phyloP scores from a whole-genome alignment of 2,329 filamentous ascomycete genomes.

The Teratosphaeria viscida region DNA sequence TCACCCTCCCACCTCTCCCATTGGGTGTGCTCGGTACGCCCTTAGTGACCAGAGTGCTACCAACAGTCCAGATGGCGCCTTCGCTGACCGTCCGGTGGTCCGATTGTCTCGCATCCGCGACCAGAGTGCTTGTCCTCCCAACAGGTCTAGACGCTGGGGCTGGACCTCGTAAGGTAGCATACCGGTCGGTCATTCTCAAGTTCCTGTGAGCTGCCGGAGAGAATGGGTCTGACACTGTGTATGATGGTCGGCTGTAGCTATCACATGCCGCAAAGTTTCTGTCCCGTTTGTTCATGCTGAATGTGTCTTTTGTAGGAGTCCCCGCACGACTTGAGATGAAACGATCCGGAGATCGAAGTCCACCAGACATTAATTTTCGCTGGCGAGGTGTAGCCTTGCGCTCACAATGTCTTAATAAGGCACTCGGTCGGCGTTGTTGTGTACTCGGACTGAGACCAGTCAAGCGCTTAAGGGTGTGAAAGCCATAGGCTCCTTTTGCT shows the following conservation, averaged over 20 bases:
- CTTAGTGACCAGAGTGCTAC: conserved; percentile 43
- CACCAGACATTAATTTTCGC: conserved; percentile 9
- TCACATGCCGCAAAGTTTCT: not conserved
- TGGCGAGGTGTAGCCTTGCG: conserved; percentile 12
- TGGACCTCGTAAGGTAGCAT: conserved; percentile 11
- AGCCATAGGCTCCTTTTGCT: conserved; percentile 2
- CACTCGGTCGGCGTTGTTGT: conserved; percentile 12
- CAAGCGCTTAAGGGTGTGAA: conserved; percentile 1
- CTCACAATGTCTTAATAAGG: conserved; percentile 11
- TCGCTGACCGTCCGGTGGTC: conserved; percentile 40
- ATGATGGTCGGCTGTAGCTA: not conserved
- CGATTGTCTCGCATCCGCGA: conserved; percentile 1
- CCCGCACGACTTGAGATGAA: conserved; percentile 40
- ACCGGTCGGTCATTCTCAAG: conserved; percentile 13
- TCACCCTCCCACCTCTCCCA: conserved; percentile 54
- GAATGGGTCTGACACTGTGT: conserved; percentile 16
- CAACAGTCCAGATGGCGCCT: conserved; percentile 67
- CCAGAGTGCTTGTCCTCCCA: not conserved
- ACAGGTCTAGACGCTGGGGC: conserved; percentile 1
- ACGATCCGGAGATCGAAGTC: conserved; percentile 41
- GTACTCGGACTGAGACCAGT: not conserved
- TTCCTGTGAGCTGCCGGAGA: conserved; percentile 8
- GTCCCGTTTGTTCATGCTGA: conserved; percentile 1
- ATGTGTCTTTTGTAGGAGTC: conserved; percentile 19
- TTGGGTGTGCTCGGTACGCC: conserved; percentile 38